Evolutionary conservation across 2,329 filamentous ascomycete species (phyloP).

Genomic region (Scedosporium minutisporum): DNA sequence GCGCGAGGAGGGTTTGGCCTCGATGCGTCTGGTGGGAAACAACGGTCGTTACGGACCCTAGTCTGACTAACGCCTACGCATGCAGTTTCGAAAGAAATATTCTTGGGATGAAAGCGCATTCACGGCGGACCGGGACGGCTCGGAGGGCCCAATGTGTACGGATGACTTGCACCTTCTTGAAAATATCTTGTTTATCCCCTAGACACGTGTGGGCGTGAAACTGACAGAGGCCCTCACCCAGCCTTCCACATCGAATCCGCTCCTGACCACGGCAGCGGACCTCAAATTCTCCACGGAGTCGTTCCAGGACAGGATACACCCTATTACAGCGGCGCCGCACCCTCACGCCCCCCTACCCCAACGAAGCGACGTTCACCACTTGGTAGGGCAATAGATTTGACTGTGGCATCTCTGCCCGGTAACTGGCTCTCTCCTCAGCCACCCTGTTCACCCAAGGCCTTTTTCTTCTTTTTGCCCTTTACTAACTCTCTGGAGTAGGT

Average conservation of each 20-base stretch:
- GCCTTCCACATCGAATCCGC: conserved; percentile 46
- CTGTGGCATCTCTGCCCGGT: conserved; percentile 31
- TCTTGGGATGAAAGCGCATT: conserved; percentile 48
- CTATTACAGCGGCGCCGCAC: conserved; percentile 32
- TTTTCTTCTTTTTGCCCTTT: neutral
- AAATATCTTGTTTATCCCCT: neutral
- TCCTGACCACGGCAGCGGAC: conserved; percentile 27
- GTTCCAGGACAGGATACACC: conserved; percentile 20
- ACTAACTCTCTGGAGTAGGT: conserved; percentile 11
- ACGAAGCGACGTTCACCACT: conserved; percentile 48
- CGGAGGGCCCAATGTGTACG: conserved; percentile 13
- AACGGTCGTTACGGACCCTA: neutral
- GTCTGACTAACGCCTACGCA: neutral
- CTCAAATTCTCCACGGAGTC: conserved; percentile 30
- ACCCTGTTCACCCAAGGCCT: neutral
- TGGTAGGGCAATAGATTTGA: conserved; percentile 40
- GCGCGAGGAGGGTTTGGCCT: neutral
- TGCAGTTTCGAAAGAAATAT: conserved; percentile 38
- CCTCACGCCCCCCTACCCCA: conserved; percentile 54
- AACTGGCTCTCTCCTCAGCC: conserved; percentile 12
- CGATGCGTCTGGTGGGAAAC: neutral
- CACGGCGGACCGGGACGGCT: conserved; percentile 41
- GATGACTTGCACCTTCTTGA: neutral
- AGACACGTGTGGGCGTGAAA: neutral
- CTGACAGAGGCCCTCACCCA: conserved; percentile 12